Base-by-base conservation (phyloP, 441 rosid species). In the Brassica hybrid region DNA sequence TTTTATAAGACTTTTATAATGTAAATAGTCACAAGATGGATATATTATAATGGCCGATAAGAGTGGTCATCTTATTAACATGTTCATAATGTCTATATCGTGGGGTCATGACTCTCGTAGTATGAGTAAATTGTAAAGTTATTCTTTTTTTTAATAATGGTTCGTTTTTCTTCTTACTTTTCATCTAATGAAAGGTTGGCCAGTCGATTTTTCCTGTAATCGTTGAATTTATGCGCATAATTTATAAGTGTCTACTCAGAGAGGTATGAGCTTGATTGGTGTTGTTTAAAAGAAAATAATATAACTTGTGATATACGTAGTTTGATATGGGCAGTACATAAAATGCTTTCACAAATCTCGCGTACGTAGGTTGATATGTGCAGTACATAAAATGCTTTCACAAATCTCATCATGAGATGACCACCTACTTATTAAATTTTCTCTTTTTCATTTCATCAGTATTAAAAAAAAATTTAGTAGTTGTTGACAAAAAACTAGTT, bases 141-240 rank as follows among this genome's bases (percentile, higher is more conserved):
- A 18, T 34, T 67, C 38, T 21, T 2, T 66, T 5, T 38, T 5
- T 38, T 38, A 23, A 11, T 67, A 69, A 69, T 69, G 30, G 27
- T 19, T 56, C 2, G 19, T 52, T 52, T 52, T 7, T 12, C 32
- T 70, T 36, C 54, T 70, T 34, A 57, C 74, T 56, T 56, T 13
- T 36, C 14, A 19, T 70, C 65, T 19, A 19, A 36, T 36, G 52
- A 19, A 70, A 56, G 52, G 63, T 56, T 34, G 52, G 64, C 64
- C 73, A 14, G 62, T 54, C 73, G 38, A 12, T 56, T 45, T 67
- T 56, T 50, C 6, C 17, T 25, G 57, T 32, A 18, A 34, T 34
- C 73, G 73, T 69, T 69, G 65, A 69, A 69, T 18, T 54, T 56
- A 69, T 69, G 30, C 12, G 62, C 72, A 50, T 68, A 69, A 58